Base-by-base conservation (phyloP, 2,329 filamentous ascomycete species). In the Monilinia fructicola region DNA sequence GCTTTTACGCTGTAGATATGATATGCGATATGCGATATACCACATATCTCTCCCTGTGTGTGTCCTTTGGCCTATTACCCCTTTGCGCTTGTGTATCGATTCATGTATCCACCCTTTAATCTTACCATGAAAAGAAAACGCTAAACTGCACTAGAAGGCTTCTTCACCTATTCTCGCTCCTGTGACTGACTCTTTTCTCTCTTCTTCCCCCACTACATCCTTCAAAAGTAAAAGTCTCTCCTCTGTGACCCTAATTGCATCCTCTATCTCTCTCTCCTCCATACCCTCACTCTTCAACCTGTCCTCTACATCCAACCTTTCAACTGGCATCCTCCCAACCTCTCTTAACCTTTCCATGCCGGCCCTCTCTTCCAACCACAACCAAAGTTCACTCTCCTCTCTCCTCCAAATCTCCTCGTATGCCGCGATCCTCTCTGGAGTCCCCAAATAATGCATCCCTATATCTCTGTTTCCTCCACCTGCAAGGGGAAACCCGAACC, bases 401-500 rank as follows among this genome's bases (percentile, higher is more conserved):
- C 72, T 69, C 62, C 74, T 71, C 72, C 76, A 99, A 75, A 98
- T 90, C 78, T 97, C 91, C 72, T 98, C 93, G 76, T 97, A 98
- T 0, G 91, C 92, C 2, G 90, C 87, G 21, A 93, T 79, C 7
- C 93, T 86, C 65, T 93, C 87, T 0, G 90, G 84, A 35, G 73
- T 72, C 66, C 75, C 54, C 69, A 80, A 69, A 73, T 78, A 81
- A 2, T 77, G 77, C 66, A 81, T 71, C 7, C 78, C 78, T 14
- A 70, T 23, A 54, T 76, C 77, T 10, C 78, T 78, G 67, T 78
- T 81, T 1, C 76, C 74, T 40, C 76, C 70, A 26, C 78, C 74
- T 55, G 64, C 76, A 76, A 70, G 78, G 77, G 70, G 64, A n/a
- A 71, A 72, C 14, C 86, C 85, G 67, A 87, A 85, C 0, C 89